Conservation (phyloP, 192 early-diverging fungal genomes). For the Chytriomyces sp. region DNA sequence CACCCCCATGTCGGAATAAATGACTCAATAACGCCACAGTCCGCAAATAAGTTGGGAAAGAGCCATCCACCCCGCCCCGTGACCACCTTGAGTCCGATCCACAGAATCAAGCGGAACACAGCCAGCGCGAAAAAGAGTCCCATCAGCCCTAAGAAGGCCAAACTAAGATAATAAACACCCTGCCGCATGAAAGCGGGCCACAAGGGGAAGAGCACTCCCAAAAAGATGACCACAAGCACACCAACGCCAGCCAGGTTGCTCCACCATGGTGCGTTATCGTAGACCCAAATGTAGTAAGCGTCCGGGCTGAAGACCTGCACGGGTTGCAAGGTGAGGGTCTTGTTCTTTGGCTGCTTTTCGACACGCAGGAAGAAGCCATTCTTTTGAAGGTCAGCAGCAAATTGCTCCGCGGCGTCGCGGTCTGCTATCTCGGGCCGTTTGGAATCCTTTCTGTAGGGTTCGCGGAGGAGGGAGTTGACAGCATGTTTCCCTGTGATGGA, state of each 20-base stretch:
- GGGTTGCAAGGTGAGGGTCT: conserved; percentile 34
- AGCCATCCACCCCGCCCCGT: conserved; percentile 89
- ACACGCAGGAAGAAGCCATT: conserved; percentile 79
- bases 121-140: conserved; percentile 89
- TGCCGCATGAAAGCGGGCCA: conserved; percentile 84
- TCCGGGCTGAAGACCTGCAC: conserved; percentile 72
- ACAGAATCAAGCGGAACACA: conserved; percentile 85
- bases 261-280: conserved; percentile 85
- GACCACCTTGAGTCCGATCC: conserved; percentile 69
- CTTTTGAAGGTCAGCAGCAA: conserved; percentile 66
- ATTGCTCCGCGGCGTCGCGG: conserved; percentile 63
- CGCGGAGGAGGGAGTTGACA: conserved; percentile 64
- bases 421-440: conserved; percentile 55
- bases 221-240: conserved; percentile 78
- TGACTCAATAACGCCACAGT: conserved; percentile 90
- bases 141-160: conserved; percentile 78
- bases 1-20: conserved; percentile 90
- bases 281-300: conserved; percentile 89
- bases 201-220: conserved; percentile 96
- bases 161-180: conserved; percentile 88
- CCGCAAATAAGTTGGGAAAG: conserved; percentile 97
- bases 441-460: conserved; percentile 47
- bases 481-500: conserved; percentile 63
- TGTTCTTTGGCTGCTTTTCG: conserved; percentile 52
- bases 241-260: conserved; percentile 77